Conservation (phyloP, 768 basidiomycete genomes). For the Tylopilus rubrobrunneus region DNA sequence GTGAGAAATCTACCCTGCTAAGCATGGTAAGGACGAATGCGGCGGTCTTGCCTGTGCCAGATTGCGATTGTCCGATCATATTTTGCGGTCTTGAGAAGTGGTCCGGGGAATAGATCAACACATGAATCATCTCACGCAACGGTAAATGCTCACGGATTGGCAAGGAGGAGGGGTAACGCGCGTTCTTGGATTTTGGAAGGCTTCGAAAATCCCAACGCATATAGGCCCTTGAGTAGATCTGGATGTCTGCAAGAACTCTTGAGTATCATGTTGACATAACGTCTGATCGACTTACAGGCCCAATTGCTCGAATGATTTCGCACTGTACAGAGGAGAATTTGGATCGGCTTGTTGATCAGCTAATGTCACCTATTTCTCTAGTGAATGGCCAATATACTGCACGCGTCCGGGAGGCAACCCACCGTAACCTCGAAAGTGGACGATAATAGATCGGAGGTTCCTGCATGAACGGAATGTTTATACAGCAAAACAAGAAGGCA, state of each 20-base stretch:
- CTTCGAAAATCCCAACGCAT: constrained; percentile 93
- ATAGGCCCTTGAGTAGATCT: constrained; percentile 90
- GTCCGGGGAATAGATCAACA: constrained; percentile 8
- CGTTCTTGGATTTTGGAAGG: constrained; percentile 99
- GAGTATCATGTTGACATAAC: not conserved
- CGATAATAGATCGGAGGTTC: constrained; percentile 60
- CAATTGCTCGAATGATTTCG: constrained; percentile 92
- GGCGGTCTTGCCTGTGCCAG: constrained; percentile 98
- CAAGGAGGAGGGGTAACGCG: constrained; percentile 85
- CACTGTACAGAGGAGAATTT: constrained; percentile 92
- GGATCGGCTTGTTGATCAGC: constrained; percentile 96
- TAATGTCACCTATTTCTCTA: constrained; percentile 70
- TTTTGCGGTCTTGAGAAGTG: constrained; percentile 71
- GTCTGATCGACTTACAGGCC: constrained; percentile 64
- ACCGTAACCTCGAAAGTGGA: constrained; percentile 85
- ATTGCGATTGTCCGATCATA: constrained; percentile 99
- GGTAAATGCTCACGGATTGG: constrained; percentile 68
- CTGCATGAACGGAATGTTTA: constrained; percentile 5
- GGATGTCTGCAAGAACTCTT: constrained; percentile 52
- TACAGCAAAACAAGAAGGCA: not conserved
- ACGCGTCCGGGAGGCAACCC: constrained; percentile 22
- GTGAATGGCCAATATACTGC: constrained; percentile 1
- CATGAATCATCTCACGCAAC: not conserved
- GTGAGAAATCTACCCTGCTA: constrained; percentile 81
- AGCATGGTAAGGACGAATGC: constrained; percentile 98